Evolutionary conservation across 352 stramenopile species (phyloP), one percentile per base, ranked within the genome.

Genomic region (Pythium phragmitis): DNA sequence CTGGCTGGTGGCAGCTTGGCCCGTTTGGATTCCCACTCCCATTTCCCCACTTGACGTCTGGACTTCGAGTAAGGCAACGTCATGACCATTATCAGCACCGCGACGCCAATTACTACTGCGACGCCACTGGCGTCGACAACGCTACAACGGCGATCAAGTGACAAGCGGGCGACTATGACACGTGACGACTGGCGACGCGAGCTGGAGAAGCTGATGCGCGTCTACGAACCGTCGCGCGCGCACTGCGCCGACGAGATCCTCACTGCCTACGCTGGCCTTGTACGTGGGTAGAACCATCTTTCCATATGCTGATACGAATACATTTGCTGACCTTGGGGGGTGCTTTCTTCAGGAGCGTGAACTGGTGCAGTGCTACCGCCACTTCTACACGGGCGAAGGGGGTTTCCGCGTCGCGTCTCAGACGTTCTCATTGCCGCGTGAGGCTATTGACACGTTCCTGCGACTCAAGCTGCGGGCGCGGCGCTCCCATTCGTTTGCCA

Each of bases 351-450:
- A 76, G 74, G 81, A 90, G 19, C 73, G 70, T n/a, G 81, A 90
- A 46, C 66, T 88, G 28, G 46, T 88, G 46, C 75, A 82, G 60
- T 87, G 79, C 65, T 88, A 87, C 60, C 81, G 81, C 42, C 79
- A 86, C 54, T 86, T 79, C 56, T 88, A 87, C 74, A 73, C 77
- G 0, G 69, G 75, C 60, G 72, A 69, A 47, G 68, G 69, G 12
- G 70, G 74, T 51, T 84, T 89, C 45, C 64, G 70, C n/a, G 60
- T 88, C 37, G 67, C 60, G 3, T 47, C 9, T 14, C 53, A 34
- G 48, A 72, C 60, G 42, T 87, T 78, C 65, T 87, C 72, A 58
- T 70, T 90, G 33, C 81, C 80, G 2, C 75, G 67, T 19, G 77
- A 79, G 9, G 79, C 77, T 37, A 85, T 90, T 23, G 72, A 75